phyloP scores from a whole-genome alignment of 768 basidiomycete genomes.

The Boletus tylopilopsis region DNA sequence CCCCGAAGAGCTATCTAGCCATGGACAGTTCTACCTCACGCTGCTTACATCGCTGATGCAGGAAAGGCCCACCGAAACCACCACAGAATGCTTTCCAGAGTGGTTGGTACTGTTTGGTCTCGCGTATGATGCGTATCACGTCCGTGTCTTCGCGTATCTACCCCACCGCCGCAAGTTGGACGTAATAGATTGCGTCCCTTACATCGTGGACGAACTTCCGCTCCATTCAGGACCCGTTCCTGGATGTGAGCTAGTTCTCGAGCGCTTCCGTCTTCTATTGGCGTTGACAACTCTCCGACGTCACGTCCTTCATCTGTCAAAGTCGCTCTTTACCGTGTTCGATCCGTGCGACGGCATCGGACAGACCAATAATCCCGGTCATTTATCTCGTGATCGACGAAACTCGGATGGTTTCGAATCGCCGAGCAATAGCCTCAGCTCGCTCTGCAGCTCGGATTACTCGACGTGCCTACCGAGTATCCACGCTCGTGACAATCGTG shows the following conservation, averaged over 20 bases:
- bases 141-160: conserved; percentile 21
- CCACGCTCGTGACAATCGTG: neutral
- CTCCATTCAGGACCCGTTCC: neutral
- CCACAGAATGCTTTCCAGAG: conserved; percentile 16
- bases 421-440: neutral
- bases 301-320: conserved; percentile 17
- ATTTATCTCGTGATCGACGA: neutral
- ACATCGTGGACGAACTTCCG: conserved; percentile 22
- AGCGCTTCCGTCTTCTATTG: conserved; percentile 18
- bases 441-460: conserved; percentile 16
- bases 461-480: conserved; percentile 23
- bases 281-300: conserved; percentile 19
- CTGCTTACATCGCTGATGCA: conserved; percentile 10
- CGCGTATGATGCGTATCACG: conserved; percentile 12
- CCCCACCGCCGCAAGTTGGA: conserved; percentile 9
- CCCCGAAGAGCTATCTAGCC: conserved; percentile 10
- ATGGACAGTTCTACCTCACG: conserved; percentile 9
- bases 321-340: conserved; percentile 8
- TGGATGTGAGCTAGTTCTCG: conserved; percentile 9
- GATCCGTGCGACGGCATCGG: neutral
- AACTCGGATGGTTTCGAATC: conserved; percentile 1
- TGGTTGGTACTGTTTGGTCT: conserved; percentile 27
- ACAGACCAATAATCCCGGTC: neutral
- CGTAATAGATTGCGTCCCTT: conserved; percentile 7
- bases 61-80: neutral